These are phyloP conservation scores for Smithsoniella earleae DNA, from an alignment of 163 green algal genomes.

Conservation along the genomic window DNA sequence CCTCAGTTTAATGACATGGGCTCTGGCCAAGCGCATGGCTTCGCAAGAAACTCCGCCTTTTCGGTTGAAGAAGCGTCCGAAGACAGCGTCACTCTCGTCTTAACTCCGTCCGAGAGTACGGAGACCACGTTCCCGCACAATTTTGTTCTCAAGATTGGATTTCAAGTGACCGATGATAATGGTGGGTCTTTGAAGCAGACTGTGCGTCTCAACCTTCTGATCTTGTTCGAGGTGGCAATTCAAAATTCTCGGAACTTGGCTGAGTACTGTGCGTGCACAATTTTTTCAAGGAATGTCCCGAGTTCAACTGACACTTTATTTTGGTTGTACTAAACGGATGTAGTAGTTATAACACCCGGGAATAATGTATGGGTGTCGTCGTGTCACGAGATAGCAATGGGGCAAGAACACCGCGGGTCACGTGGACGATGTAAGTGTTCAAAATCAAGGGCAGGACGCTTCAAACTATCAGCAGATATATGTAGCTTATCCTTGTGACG, in stretches of 20 bases:
- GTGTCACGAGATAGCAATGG: too few relatives aligned
- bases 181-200: conserved; percentile 10
- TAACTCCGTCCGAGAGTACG: neutral
- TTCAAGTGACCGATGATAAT: conserved; percentile 4
- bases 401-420: too few relatives aligned
- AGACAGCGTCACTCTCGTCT: conserved; percentile 40
- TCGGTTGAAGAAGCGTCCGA: conserved; percentile 29
- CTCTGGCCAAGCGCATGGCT: conserved; percentile 74
- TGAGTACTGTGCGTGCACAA: conserved; percentile 5
- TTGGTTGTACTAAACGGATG: too few relatives aligned
- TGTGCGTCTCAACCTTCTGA: neutral
- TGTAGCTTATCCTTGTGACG: too few relatives aligned
- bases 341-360: too few relatives aligned
- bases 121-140: conserved; percentile 21
- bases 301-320: neutral
- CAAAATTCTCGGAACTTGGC: neutral
- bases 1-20: conserved; percentile 75
- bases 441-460: too few relatives aligned
- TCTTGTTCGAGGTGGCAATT: too few relatives aligned
- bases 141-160: conserved; percentile 21
- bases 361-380: too few relatives aligned
- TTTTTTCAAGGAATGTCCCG: neutral
- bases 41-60: conserved; percentile 74
- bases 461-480: too few relatives aligned
- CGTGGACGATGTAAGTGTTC: too few relatives aligned